Percentiles rank a stretch among this genome's conserved stretches.
phyloP scores from a whole-genome alignment of 306 rosid species.

The Begonia peltatifolia region DNA sequence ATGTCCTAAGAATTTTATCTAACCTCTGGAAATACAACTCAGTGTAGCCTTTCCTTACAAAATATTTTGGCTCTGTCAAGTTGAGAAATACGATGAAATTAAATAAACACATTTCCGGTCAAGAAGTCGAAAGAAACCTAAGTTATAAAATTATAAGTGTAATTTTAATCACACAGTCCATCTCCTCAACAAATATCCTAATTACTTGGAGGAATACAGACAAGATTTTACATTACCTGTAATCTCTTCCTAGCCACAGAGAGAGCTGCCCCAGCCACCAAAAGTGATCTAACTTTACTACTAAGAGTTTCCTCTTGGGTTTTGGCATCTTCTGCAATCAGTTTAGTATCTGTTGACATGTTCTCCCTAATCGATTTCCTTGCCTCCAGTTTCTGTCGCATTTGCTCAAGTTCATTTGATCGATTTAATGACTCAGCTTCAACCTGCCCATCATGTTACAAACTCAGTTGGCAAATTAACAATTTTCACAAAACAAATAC shows the following conservation, averaged over 20 bases:
- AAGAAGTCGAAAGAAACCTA: too few species aligned
- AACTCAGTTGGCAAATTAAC: slow-evolving; percentile 19
- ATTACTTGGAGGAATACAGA: not conserved
- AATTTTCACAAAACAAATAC: too few species aligned
- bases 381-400: slow-evolving; percentile 68
- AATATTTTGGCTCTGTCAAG: too few species aligned
- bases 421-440: slow-evolving; percentile 57
- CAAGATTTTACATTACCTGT: slow-evolving; percentile 34
- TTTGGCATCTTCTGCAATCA: slow-evolving; percentile 46
- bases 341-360: slow-evolving; percentile 29
- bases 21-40: too few species aligned
- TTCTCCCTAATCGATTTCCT: slow-evolving; percentile 43
- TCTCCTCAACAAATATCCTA: slow-evolving; percentile 1
- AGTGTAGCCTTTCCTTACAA: too few species aligned
- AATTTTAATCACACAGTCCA: not conserved
- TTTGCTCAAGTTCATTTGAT: slow-evolving; percentile 58
- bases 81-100: too few species aligned
- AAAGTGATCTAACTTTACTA: slow-evolving; percentile 55
- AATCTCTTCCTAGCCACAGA: slow-evolving; percentile 61
- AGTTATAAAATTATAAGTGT: too few species aligned
- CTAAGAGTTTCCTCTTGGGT: slow-evolving; percentile 68
- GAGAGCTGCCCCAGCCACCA: slow-evolving; percentile 71
- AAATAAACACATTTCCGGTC: too few species aligned
- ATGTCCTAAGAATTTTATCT: too few species aligned
- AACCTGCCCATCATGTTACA: slow-evolving; percentile 49